Percentiles rank a stretch among this genome's conserved stretches.
Conservation (phyloP, 2,329 filamentous ascomycete species). For the Penicillium sp. region DNA sequence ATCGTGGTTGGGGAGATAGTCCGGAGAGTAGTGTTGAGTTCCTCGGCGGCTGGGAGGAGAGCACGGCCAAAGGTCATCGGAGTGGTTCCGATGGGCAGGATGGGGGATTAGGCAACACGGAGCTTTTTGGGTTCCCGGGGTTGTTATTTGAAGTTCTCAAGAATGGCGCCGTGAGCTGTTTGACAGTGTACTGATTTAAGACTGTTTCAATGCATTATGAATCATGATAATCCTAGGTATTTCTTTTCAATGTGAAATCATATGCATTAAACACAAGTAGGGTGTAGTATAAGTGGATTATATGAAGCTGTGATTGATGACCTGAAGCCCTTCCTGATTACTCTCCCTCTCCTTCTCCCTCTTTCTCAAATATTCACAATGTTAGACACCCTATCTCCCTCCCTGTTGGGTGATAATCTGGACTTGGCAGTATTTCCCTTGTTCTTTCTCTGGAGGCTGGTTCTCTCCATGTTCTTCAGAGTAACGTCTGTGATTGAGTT, state of each 20-base stretch:
- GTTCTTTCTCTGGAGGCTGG: too few species aligned
- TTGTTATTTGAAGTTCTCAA: conserved; percentile 93
- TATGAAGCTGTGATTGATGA: too few species aligned
- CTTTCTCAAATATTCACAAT: too few species aligned
- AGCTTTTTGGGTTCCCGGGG: conserved; percentile 89
- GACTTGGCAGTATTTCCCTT: too few species aligned
- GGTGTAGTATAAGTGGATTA: too few species aligned
- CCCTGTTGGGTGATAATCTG: too few species aligned
- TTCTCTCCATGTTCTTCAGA: too few species aligned
- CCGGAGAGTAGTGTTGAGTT: conserved; percentile 86
- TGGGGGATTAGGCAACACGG: conserved; percentile 67
- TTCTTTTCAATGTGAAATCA: background rate
- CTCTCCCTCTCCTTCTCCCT: too few species aligned
- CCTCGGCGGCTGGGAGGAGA: conserved; percentile 82
- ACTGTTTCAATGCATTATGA: conserved; percentile 11
- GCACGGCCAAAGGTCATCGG: conserved; percentile 47
- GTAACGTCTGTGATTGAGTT: too few species aligned
- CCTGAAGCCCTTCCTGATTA: too few species aligned
- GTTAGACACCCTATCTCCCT: too few species aligned
- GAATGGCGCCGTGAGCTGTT: conserved; percentile 82
- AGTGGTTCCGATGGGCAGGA: conserved; percentile 44
- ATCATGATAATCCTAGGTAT: background rate
- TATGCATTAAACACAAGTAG: background rate
- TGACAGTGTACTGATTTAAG: conserved; percentile 73
- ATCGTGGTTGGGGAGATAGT: conserved; percentile 86